phyloP scores from a whole-genome alignment of 2,329 filamentous ascomycete species.

The Pyrenophora graminea region DNA sequence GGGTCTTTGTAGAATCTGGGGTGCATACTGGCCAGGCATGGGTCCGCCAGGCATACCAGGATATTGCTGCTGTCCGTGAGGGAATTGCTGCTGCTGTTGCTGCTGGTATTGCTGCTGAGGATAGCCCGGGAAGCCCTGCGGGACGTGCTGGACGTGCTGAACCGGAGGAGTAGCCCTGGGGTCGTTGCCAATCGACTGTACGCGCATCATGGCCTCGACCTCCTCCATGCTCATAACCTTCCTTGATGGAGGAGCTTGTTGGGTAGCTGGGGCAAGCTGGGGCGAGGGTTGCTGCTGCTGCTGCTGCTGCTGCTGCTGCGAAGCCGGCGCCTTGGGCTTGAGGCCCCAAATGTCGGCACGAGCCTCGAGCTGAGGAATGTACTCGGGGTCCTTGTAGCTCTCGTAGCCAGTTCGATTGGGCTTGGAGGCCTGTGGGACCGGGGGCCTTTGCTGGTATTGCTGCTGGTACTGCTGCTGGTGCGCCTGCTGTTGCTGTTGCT shows the following conservation, averaged over 20 bases:
- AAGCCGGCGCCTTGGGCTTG: slow-evolving; percentile 61
- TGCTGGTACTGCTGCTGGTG: slow-evolving; percentile 21
- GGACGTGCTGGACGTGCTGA: slow-evolving; percentile 39
- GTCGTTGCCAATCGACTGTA: slow-evolving; percentile 58
- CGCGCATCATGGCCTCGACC: slow-evolving; percentile 89
- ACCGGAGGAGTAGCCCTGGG: slow-evolving; percentile 32
- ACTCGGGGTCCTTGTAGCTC: slow-evolving; percentile 82
- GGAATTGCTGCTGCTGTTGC: slow-evolving; percentile 32
- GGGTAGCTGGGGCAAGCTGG: slow-evolving; percentile 20
- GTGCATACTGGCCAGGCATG: slow-evolving; percentile 51
- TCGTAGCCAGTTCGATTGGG: slow-evolving; percentile 84
- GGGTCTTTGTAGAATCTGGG: slow-evolving; percentile 57
- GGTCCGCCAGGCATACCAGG: slow-evolving; percentile 36
- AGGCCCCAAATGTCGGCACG: slow-evolving; percentile 93
- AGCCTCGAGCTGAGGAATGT: slow-evolving; percentile 86
- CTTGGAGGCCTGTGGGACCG: slow-evolving; percentile 55
- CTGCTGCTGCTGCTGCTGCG: slow-evolving; percentile 32
- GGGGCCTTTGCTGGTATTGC: slow-evolving; percentile 43
- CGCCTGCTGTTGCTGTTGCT: slow-evolving; percentile 26
- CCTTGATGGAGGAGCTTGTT: slow-evolving; percentile 48
- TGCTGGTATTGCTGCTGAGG: slow-evolving; percentile 11
- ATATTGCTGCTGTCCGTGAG: slow-evolving; percentile 36
- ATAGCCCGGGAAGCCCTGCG: slow-evolving; percentile 19
- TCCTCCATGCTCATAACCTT: slow-evolving; percentile 97
- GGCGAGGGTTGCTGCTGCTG: slow-evolving; percentile 35